Evolutionary conservation across 169 alveolate species (phyloP).

Genomic region (Cryptosporidium canis): DNA sequence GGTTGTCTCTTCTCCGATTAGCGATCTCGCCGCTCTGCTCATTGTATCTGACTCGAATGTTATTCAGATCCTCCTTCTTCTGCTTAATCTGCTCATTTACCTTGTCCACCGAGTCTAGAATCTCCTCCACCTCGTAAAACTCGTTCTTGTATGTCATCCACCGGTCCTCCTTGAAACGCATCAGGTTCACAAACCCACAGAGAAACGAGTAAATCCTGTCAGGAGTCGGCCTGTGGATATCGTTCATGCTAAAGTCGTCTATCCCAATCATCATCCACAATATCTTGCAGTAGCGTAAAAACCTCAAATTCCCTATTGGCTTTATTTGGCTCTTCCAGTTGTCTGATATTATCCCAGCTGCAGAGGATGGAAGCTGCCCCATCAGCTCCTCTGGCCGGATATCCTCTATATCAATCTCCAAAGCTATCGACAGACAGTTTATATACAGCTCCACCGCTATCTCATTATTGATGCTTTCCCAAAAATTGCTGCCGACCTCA

Average conservation of each 20-base stretch:
- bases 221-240: constrained; percentile 62
- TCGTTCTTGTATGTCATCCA: constrained; percentile 66
- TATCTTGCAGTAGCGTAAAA: constrained; percentile 51
- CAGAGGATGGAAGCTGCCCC: constrained; percentile 47
- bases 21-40: constrained; percentile 51
- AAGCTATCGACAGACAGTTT: constrained; percentile 62
- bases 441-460: constrained; percentile 57
- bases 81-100: constrained; percentile 62
- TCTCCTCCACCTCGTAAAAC: constrained; percentile 58
- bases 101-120: constrained; percentile 51
- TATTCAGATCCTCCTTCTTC: constrained; percentile 45
- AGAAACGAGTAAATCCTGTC: constrained; percentile 52
- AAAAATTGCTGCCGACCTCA: constrained; percentile 54
- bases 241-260: constrained; percentile 66
- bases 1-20: constrained; percentile 52
- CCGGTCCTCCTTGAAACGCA: constrained; percentile 70
- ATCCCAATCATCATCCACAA: constrained; percentile 66
- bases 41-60: constrained; percentile 39
- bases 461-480: constrained; percentile 61
- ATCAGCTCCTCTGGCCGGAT: constrained; percentile 53
- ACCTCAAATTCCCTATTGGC: constrained; percentile 68
- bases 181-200: constrained; percentile 69
- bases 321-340: constrained; percentile 50
- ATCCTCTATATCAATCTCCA: constrained; percentile 67
- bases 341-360: constrained; percentile 62